Evolutionary conservation across 305 asterid genomes (phyloP), one percentile per base, ranked within the genome.

Genomic region (Nicotiana rustica): DNA sequence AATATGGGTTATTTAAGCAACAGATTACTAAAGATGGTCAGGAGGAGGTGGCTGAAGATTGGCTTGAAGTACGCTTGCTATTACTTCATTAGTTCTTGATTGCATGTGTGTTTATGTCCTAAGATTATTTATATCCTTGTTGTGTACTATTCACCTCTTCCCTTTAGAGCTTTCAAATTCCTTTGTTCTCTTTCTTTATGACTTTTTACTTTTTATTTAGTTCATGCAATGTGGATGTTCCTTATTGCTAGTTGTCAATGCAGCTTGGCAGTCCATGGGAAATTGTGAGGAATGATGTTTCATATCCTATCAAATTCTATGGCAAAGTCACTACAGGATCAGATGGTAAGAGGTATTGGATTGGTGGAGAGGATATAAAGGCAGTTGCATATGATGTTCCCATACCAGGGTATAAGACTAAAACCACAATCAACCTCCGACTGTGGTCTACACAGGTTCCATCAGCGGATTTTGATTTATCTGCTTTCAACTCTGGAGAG

Each of bases 211-310:
- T 41, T 52, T 12, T 71, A 13, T 52, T 71, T 14, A 6, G 79
- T 47, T 47, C 61, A 73, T 47, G 79, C 62, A 47, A 73, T 12
- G 62, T 47, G 21, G 19, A 47, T 73, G 62, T 73, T 73, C 41
- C 49, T 47, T 73, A 73, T 71, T 71, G 79, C 49, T 47, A 14
- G 21, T 73, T 73, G 19, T 73, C 69, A 19, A 35, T 14, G 67
- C 90, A 95, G 98, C 87, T 88, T 83, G 98, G 98, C 80, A 95
- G 89, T 86, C 98, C 98, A 41, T 95, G 98, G 98, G 98, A 95
- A 87, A 91, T 95, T 82, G 91, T 88, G 81, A 91, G 98, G 87
- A 93, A 92, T 86, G 98, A 93, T 89, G 89, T 95, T 67, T 84
- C 86, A 14, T 93, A 95, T 86, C 94, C 97, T 62, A 92, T 95